Base-by-base conservation (phyloP, 164 flowering plant genomes). In the Vitis cinerea region DNA sequence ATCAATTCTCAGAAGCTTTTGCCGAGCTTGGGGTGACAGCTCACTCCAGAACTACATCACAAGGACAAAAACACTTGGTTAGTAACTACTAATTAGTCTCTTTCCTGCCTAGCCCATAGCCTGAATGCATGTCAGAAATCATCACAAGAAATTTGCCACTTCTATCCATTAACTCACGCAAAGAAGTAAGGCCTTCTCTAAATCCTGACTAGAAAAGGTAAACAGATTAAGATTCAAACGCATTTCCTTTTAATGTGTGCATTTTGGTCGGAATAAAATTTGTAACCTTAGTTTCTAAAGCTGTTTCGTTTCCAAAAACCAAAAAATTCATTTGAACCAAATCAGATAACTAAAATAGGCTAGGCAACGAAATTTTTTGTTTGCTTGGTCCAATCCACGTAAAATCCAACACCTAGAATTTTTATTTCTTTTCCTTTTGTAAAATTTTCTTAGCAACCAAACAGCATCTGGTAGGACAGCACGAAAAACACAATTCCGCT, bases 1-100 rank as follows among this genome's bases (percentile, higher is more conserved):
- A 74, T 95, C 98, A 68, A 93, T 84, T 77, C 86, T 81, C 66
- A 95, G 76, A 61, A 93, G 99, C 61, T 87, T 72, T 71, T 88
- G 90, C 31, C 98, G 84, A 59, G 90, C 91, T 69, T 83, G 85
- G 17, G 83, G 85, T 11, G 96, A 72, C 70, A 95, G 83, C 80
- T 87, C 94, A 81, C 79, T 90, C 99, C 99, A 95, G 75, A 93
- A 95, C 99, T 95, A 75, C 71, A 75, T 23, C 52, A 74, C 31
- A 64, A 72, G 55, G 48, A 64, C 37, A 71, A 37, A 29, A 63
- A 13, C 53, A 65, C 14, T 4, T 37, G n/a, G 37, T 71, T 47
- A 74, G 17, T 37, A 10, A 50, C 9, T 15, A 54, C 11, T 37
- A 6, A 37, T 37, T 37, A 6, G 7, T 37, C 44, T 37, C 44